Conservation (phyloP, 495 filamentous ascomycete genomes). For the Xylaria intraflava region DNA sequence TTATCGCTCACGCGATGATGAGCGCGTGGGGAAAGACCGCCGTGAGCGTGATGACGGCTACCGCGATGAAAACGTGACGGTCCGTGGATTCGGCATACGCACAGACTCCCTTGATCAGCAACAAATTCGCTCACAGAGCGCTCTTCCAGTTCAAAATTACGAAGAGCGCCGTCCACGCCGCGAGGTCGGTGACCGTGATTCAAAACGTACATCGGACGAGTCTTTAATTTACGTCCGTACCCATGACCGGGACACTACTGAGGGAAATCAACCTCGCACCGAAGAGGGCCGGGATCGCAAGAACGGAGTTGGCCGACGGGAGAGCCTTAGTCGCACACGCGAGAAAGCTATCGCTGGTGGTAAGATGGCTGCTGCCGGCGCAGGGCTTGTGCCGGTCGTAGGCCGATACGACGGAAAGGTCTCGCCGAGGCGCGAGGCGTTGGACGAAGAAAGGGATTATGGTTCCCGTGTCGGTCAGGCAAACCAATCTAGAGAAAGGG, state of each 20-base stretch:
- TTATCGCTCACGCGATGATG: slow-evolving; percentile 36
- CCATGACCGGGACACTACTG: slow-evolving; percentile 16
- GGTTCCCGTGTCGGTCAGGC: slow-evolving; percentile 12
- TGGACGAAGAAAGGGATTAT: slow-evolving; percentile 18
- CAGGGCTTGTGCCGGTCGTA: slow-evolving; percentile 28
- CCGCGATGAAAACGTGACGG: slow-evolving; percentile 30
- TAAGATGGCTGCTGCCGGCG: slow-evolving; percentile 30
- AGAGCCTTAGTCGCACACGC: slow-evolving; percentile 19
- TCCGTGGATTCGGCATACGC: slow-evolving; percentile 42
- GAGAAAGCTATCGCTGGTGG: slow-evolving; percentile 35
- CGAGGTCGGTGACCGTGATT: slow-evolving; percentile 25
- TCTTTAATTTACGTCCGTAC: slow-evolving; percentile 15
- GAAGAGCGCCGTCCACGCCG: slow-evolving; percentile 35
- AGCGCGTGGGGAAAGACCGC: slow-evolving; percentile 24
- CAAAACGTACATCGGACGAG: slow-evolving; percentile 33
- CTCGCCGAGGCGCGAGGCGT: slow-evolving; percentile 20
- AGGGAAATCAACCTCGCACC: slow-evolving; percentile 13
- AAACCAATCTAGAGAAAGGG: slow-evolving; percentile 17
- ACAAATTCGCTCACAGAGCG: slow-evolving; percentile 16
- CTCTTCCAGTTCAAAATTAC: slow-evolving; percentile 20
- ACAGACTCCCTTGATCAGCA: slow-evolving; percentile 30
- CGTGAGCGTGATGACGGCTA: slow-evolving; percentile 33
- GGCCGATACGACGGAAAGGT: slow-evolving; percentile 28
- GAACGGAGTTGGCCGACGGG: slow-evolving; percentile 19
- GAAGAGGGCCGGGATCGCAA: slow-evolving; percentile 21